Percentiles rank a stretch among this genome's conserved stretches.
Evolutionary conservation across 805 yeast genomes (phyloP).

Genomic region (Candida tammaniensis): DNA sequence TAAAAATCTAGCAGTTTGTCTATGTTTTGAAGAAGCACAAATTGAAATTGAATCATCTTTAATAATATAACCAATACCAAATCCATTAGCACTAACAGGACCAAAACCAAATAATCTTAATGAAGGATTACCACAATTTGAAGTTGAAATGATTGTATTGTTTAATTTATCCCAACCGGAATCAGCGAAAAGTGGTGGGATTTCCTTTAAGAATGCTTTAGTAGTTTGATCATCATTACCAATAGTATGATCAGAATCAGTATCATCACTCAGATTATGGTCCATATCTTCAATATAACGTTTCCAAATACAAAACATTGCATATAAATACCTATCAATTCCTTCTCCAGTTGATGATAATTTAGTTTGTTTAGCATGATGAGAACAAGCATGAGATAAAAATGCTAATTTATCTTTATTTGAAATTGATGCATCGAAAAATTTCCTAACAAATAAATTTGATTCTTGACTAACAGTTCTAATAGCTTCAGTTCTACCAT

Average conservation of each 20-base stretch:
- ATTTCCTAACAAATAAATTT: constrained; percentile 76
- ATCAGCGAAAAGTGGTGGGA: constrained; percentile 81
- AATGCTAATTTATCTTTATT: constrained; percentile 57
- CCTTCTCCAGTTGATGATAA: constrained; percentile 76
- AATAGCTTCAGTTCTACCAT: constrained; percentile 92
- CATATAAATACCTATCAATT: constrained; percentile 90
- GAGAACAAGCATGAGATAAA: constrained; percentile 65
- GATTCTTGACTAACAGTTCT: constrained; percentile 81
- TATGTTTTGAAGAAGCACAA: constrained; percentile 58
- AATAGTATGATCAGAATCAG: constrained; percentile 19
- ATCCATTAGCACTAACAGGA: constrained; percentile 57
- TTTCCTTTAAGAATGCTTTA: constrained; percentile 22
- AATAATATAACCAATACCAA: constrained; percentile 55
- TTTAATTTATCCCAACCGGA: constrained; percentile 85
- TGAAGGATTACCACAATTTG: constrained; percentile 63
- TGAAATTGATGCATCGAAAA: constrained; percentile 65
- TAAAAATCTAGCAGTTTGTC: constrained; percentile 56
- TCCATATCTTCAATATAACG: constrained; percentile 42
- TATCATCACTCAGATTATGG: constrained; percentile 19
- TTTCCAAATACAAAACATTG: constrained; percentile 85
- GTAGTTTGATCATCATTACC: constrained; percentile 28
- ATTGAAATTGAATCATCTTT: constrained; percentile 51
- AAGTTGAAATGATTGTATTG: constrained; percentile 68
- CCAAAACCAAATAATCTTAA: constrained; percentile 58
- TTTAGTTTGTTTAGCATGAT: constrained; percentile 67